Conservation (phyloP, 306 rosid species). For the Pterocarpus macrocarpus region DNA sequence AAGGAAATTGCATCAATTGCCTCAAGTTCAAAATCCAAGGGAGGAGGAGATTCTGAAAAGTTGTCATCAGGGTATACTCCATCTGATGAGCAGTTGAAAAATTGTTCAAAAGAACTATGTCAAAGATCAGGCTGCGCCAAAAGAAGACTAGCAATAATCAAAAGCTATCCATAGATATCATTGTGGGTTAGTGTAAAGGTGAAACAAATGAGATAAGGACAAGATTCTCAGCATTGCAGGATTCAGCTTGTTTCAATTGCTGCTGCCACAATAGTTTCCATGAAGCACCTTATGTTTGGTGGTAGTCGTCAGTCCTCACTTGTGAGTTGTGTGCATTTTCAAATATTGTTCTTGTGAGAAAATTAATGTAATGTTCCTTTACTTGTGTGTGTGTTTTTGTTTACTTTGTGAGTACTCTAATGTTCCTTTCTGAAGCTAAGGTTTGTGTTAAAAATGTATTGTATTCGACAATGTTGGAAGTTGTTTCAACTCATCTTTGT, state of each 20-base stretch:
- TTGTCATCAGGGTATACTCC: not conserved
- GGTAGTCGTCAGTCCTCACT: not conserved
- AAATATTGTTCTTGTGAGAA: not conserved
- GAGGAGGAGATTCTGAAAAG: not conserved
- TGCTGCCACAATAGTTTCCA: not conserved
- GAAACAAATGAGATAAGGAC: not conserved
- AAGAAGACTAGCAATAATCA: not conserved
- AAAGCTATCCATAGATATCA: not conserved
- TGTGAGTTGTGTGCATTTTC: not conserved
- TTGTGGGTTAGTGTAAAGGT: not conserved
- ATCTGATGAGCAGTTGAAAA: too few relatives aligned
- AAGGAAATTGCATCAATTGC: not conserved
- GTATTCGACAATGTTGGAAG: not conserved
- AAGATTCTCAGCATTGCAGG: not conserved
- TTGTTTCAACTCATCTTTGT: conserved; percentile 1
- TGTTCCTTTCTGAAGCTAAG: not conserved
- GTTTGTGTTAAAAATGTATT: not conserved
- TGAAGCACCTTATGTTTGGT: not conserved
- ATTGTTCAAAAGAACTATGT: not conserved
- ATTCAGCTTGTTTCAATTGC: not conserved
- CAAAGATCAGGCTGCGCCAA: not conserved
- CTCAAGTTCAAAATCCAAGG: not conserved
- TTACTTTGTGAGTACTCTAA: not conserved
- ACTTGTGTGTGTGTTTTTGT: not conserved
- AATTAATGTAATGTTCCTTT: not conserved